phyloP scores from a whole-genome alignment of 331 rosid genomes.

The Rosa hybrid region DNA sequence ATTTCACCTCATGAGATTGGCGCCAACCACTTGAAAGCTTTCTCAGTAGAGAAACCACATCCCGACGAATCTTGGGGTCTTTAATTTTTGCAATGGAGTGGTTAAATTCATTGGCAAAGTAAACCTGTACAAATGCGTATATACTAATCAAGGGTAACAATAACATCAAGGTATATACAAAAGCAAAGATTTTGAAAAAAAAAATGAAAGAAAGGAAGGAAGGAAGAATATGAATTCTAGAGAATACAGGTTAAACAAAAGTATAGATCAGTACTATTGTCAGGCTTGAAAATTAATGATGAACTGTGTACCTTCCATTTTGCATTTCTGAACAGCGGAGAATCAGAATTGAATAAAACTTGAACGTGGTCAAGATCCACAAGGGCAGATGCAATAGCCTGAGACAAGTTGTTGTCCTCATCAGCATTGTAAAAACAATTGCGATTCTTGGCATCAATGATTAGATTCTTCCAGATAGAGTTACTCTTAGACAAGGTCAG shows the following conservation, averaged over 20 bases:
- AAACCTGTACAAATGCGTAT: background rate
- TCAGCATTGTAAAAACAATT: slow-evolving; percentile 48
- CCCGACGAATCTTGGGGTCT: slow-evolving; percentile 25
- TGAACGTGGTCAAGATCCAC: slow-evolving; percentile 10
- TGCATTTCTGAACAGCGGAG: slow-evolving; percentile 38
- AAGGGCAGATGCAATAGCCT: slow-evolving; percentile 22
- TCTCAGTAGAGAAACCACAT: slow-evolving; percentile 36
- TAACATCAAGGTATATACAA: background rate
- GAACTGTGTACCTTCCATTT: slow-evolving; percentile 41
- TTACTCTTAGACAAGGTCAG: slow-evolving; percentile 39
- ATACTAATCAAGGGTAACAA: background rate
- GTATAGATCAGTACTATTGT: background rate
- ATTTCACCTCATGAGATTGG: slow-evolving; percentile 15
- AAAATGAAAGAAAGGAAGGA: background rate
- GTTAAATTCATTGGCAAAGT: slow-evolving; percentile 20
- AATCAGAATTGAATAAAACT: slow-evolving; percentile 29
- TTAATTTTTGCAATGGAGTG: slow-evolving; percentile 31
- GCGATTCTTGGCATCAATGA: slow-evolving; percentile 40
- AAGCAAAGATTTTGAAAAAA: background rate
- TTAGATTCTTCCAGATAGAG: slow-evolving; percentile 40
- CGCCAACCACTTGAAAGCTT: slow-evolving; percentile 56
- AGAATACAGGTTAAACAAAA: background rate
- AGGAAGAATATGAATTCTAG: background rate
- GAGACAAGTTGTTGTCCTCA: slow-evolving; percentile 39
- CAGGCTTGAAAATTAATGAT: background rate